Evolutionary conservation across 2,329 filamentous ascomycete species (phyloP).

Genomic region (Rhexocercosporidium sp.): DNA sequence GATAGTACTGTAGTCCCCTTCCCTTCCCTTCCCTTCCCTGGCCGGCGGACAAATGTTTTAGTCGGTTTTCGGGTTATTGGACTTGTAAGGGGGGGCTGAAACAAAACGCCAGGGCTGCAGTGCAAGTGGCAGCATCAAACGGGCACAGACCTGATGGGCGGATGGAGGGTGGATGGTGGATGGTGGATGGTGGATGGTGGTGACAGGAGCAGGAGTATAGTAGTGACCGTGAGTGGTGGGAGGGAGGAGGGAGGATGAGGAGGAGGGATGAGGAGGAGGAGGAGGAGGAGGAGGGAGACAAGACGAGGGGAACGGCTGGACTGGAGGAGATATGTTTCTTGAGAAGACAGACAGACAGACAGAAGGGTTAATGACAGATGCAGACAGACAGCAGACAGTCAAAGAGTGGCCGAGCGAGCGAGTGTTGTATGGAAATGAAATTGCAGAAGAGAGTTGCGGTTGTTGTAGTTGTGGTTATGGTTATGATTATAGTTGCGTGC

Average conservation of each 20-base stretch:
- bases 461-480: not conserved
- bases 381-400: slow-evolving; percentile 8
- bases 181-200: too few species aligned
- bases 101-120: slow-evolving; percentile 25
- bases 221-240: not conserved
- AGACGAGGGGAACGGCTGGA: too few species aligned
- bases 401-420: too few species aligned
- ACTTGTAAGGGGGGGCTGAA: slow-evolving; percentile 32
- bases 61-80: too few species aligned
- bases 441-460: not conserved
- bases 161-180: too few species aligned
- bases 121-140: slow-evolving; percentile 35
- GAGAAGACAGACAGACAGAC: too few species aligned
- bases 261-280: too few species aligned
- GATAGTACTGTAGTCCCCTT: slow-evolving; percentile 8
- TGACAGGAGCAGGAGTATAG: too few species aligned
- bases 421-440: too few species aligned
- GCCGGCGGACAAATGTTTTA: slow-evolving; percentile 14
- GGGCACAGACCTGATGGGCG: not conserved
- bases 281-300: too few species aligned
- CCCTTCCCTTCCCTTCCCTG: not conserved
- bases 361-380: not conserved
- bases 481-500: too few species aligned
- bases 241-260: too few species aligned
- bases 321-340: not conserved